These are phyloP conservation scores for Wickerhamomyces bisporus DNA, from an alignment of 805 yeast species.

Conservation along the genomic window DNA sequence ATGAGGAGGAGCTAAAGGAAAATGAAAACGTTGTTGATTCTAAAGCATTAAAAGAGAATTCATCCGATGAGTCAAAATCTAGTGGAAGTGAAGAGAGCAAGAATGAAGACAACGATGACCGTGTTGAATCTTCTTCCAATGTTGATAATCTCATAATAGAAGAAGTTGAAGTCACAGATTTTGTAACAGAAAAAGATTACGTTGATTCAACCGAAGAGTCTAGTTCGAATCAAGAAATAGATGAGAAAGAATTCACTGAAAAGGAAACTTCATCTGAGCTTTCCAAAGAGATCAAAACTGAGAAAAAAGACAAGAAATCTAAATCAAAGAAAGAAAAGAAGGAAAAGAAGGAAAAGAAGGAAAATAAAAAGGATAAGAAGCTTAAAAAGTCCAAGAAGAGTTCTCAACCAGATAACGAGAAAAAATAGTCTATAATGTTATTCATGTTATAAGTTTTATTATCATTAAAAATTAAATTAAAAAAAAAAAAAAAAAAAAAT, in stretches of 20 bases:
- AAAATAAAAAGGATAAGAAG: slow-evolving; percentile 3
- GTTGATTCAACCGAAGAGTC: slow-evolving; percentile 1
- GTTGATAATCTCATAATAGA: slow-evolving; percentile 33
- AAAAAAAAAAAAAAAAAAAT: background rate
- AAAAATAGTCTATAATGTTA: too few species aligned
- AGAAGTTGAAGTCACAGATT: slow-evolving; percentile 37
- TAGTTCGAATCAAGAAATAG: slow-evolving; percentile 1
- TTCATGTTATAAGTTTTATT: too few species aligned
- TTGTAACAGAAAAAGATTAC: slow-evolving; percentile 15
- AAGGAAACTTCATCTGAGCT: too few species aligned
- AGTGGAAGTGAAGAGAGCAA: slow-evolving; percentile 1
- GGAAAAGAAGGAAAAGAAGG: slow-evolving; percentile 7
- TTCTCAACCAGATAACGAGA: slow-evolving; percentile 5
- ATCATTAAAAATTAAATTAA: too few species aligned
- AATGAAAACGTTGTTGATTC: too few species aligned
- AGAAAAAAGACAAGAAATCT: too few species aligned
- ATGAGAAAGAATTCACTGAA: slow-evolving; percentile 2
- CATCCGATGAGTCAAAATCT: too few species aligned
- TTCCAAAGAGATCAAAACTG: too few species aligned
- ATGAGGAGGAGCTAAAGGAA: slow-evolving; percentile 8
- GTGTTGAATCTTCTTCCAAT: background rate
- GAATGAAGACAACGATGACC: background rate
- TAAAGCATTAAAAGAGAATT: too few species aligned
- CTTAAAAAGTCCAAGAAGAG: slow-evolving; percentile 1
- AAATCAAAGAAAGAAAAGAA: background rate